Evolutionary conservation across 176 grass and related monocot species (phyloP), one percentile per base, ranked within the genome.

Genomic region (Panicum miliaceum): DNA sequence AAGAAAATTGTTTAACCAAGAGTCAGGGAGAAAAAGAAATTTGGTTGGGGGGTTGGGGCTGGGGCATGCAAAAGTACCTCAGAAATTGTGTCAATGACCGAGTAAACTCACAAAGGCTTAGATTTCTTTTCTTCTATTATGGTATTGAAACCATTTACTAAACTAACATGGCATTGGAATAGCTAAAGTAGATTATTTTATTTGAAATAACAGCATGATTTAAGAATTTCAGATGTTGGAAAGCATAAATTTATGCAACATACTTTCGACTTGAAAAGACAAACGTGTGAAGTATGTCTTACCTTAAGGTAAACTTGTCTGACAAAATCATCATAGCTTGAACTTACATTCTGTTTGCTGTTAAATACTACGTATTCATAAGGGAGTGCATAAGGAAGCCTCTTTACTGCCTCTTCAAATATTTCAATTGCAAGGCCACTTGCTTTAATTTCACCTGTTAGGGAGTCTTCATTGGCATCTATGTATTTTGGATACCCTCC

Each of bases 301-400:
- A 88, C 86, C 64, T 78, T 14, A 14, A 82, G 80, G 63, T 79
- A 78, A 76, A 88, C 72, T 63, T 83, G 70, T 50, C 76, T 40
- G 9, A 88, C 52, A 64, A 88, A 78, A 27, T 84, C 73, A 35
- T 88, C 40, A 12, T 78, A 78, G 19, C 64, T 84, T 7, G 5
- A 0, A 7, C 11, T 19, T 25, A 7, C 40, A 16, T 77, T 65
- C 22, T 34, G 8, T 22, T 8, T 35, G 1, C 3, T 68, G 37
- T 58, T 20, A 23, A 72, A 87, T 75, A 6, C 19, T 68, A 75
- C 1, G 40, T 88, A 88, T 14, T 83, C 80, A 27, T 42, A 88
- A 12, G 62, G 50, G 9, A 83, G 10, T 59, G 86, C 72, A 72
- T 84, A 88, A 50, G 86, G 86, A 41, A 88, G 62, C 12, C 6